phyloP scores from a whole-genome alignment of 768 basidiomycete species.

The Mycena epipterygia region DNA sequence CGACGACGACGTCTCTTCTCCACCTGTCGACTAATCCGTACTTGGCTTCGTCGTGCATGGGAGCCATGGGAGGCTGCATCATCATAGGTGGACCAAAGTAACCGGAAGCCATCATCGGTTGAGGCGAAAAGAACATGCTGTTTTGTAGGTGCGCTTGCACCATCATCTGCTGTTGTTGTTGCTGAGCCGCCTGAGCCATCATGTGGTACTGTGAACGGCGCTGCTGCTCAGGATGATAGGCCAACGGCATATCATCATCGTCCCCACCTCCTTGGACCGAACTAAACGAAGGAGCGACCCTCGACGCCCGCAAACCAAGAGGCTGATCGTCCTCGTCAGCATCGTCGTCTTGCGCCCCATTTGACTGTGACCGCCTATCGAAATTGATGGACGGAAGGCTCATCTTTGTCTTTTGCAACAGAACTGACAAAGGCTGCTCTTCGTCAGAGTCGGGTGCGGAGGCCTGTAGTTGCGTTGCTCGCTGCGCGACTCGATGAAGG shows the following conservation, averaged over 20 bases:
- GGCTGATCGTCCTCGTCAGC: slow-evolving; percentile 83
- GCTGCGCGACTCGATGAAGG: slow-evolving; percentile 66
- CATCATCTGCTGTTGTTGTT: slow-evolving; percentile 76
- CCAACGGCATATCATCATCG: slow-evolving; percentile 81
- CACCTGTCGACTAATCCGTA: slow-evolving; percentile 83
- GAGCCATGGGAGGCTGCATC: slow-evolving; percentile 68
- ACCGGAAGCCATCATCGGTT: slow-evolving; percentile 77
- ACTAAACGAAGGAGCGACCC: slow-evolving; percentile 47
- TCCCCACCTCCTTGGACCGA: slow-evolving; percentile 52
- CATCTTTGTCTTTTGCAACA: slow-evolving; percentile 64
- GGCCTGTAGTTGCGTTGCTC: slow-evolving; percentile 48
- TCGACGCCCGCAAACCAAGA: slow-evolving; percentile 77
- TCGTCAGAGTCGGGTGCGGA: slow-evolving; percentile 70
- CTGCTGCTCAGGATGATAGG: slow-evolving; percentile 84
- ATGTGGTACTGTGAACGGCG: slow-evolving; percentile 78
- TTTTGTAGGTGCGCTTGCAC: slow-evolving; percentile 84
- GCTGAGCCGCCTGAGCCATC: slow-evolving; percentile 54
- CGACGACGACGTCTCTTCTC: slow-evolving; percentile 83
- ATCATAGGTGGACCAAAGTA: slow-evolving; percentile 74
- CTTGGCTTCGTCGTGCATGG: slow-evolving; percentile 74
- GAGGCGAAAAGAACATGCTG: slow-evolving; percentile 78
- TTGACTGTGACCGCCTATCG: slow-evolving; percentile 46
- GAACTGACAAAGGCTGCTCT: slow-evolving; percentile 76
- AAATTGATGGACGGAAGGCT: slow-evolving; percentile 60
- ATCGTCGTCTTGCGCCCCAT: slow-evolving; percentile 54